Evolutionary conservation across 2,329 filamentous ascomycete genomes (phyloP).

Genomic region (Westerdykella aurantiaca): DNA sequence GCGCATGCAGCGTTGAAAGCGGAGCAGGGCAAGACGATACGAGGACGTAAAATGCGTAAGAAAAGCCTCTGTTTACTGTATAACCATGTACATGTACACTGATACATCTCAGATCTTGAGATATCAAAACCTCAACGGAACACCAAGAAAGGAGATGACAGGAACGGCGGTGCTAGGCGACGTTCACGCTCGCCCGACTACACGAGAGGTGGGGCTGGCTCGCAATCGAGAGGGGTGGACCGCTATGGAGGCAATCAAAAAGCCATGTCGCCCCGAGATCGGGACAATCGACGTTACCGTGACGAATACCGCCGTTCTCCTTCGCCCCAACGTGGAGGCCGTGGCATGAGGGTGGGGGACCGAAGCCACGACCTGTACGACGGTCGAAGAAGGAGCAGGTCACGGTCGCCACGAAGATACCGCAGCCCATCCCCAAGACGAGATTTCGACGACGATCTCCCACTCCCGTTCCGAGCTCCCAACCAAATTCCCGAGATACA

Average conservation of each 20-base stretch:
- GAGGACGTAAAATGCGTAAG: slow-evolving; percentile 92
- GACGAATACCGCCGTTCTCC: slow-evolving; percentile 57
- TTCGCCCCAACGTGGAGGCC: slow-evolving; percentile 39
- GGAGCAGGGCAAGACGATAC: slow-evolving; percentile 74
- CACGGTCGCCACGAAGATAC: slow-evolving; percentile 61
- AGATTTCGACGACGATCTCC: slow-evolving; percentile 58
- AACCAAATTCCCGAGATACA: slow-evolving; percentile 83
- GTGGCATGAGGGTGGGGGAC: slow-evolving; percentile 31
- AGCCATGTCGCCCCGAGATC: slow-evolving; percentile 37
- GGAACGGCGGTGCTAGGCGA: slow-evolving; percentile 39
- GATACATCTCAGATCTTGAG: slow-evolving; percentile 63
- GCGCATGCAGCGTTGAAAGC: slow-evolving; percentile 68
- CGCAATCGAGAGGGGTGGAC: slow-evolving; percentile 45
- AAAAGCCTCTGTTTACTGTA: slow-evolving; percentile 8
- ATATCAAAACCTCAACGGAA: slow-evolving; percentile 84
- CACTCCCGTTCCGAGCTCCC: slow-evolving; percentile 67
- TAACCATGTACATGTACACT: slow-evolving; percentile 13
- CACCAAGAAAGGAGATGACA: slow-evolving; percentile 52
- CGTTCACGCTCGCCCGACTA: slow-evolving; percentile 62
- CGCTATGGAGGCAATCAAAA: slow-evolving; percentile 34
- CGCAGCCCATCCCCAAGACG: slow-evolving; percentile 64
- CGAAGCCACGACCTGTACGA: slow-evolving; percentile 48
- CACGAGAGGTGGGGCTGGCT: slow-evolving; percentile 38
- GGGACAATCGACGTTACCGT: slow-evolving; percentile 52
- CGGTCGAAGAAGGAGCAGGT: slow-evolving; percentile 52